Evolutionary conservation across 345 rosid genomes (phyloP), one percentile per base, ranked within the genome.

Genomic region (Pistacia vera): DNA sequence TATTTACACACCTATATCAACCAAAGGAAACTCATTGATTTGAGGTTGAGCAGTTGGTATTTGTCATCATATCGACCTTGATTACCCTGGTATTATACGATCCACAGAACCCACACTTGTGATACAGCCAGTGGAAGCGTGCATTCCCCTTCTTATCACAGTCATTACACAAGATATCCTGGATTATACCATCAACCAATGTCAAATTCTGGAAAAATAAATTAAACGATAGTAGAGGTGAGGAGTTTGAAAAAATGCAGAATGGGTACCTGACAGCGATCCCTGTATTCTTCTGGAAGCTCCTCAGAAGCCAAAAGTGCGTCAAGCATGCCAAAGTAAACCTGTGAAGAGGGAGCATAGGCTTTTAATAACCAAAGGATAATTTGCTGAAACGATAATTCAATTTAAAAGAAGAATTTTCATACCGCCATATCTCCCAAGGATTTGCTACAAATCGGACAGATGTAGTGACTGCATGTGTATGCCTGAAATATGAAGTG

Each of bases 81-180:
- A 83, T 83, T 60, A 83, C 85, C 70, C 83, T 76, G 35, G 92
- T 91, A 79, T 90, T 90, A 83, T 91, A 91, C 0, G 97, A 91
- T 28, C 97, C 85, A 16, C 97, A 91, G 36, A 41, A 74, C 57
- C 83, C 68, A 28, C 97, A 91, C 84, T 90, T 91, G 80, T 90
- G 97, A 73, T 91, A 91, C 22, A 91, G 81, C 97, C 97, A 91
- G 77, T 91, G 97, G 78, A 91, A 91, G 66, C 79, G 83, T 56
- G 93, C 82, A 0, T 72, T 82, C 20, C 97, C 92, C 78, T 91
- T 91, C 80, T 74, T 86, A 74, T 88, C 86, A 20, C 97, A 91
- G 80, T 91, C 97, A 52, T 90, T 91, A 79, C 97, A 91, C 70
- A 91, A 67, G 71, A 91, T 86, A 73, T 88, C 92, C 97, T 91